A percentile compares a stretch with the other conserved stretches of the same genome.
phyloP scores from a whole-genome alignment of 768 basidiomycete species.

The Mycena pura region DNA sequence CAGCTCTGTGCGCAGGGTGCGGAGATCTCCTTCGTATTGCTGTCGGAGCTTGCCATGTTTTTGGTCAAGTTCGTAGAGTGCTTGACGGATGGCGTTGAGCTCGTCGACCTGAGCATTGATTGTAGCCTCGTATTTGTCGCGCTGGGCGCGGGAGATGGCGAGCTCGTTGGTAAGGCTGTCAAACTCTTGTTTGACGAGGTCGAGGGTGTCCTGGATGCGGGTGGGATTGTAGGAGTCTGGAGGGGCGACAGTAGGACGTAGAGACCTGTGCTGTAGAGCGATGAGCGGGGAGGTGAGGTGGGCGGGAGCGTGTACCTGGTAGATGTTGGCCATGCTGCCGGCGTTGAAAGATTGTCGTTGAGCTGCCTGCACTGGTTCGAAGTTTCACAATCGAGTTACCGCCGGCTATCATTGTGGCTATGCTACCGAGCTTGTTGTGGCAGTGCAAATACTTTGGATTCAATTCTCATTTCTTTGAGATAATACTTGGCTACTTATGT shows the following conservation, averaged over 20 bases:
- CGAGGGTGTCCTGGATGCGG: slow-evolving; percentile 19
- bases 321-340: not conserved
- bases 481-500: no score
- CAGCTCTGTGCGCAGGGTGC: slow-evolving; percentile 73
- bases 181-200: slow-evolving; percentile 21
- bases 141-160: slow-evolving; percentile 2
- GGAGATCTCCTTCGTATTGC: slow-evolving; percentile 87
- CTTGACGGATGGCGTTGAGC: slow-evolving; percentile 85
- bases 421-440: no score
- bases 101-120: slow-evolving; percentile 88
- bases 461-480: no score
- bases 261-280: slow-evolving; percentile 10
- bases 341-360: no score
- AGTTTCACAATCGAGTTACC: no score
- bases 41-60: slow-evolving; percentile 86
- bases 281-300: not conserved
- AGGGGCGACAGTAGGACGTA: slow-evolving; percentile 2
- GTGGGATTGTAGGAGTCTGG: slow-evolving; percentile 16
- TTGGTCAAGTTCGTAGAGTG: slow-evolving; percentile 89
- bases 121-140: slow-evolving; percentile 36
- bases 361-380: no score
- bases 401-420: no score
- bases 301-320: not conserved
- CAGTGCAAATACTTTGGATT: no score
- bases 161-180: slow-evolving; percentile 16